phyloP scores from a whole-genome alignment of 208 protist species.

The Leishmania major region DNA sequence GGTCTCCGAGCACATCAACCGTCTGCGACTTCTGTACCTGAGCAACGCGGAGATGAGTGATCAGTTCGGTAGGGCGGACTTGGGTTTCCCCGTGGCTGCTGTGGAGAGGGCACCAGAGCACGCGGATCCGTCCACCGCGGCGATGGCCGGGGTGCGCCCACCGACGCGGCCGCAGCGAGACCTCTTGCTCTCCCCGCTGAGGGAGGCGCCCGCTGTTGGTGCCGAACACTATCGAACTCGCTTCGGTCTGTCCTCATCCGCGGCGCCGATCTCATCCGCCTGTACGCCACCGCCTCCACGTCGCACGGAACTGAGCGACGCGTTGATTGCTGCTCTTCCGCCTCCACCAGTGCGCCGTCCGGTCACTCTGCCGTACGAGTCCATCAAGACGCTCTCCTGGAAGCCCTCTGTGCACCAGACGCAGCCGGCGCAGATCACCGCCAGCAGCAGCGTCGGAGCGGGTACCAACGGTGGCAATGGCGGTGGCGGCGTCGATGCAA shows the following conservation, averaged over 20 bases:
- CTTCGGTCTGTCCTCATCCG: neutral
- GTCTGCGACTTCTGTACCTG: constrained; percentile 18
- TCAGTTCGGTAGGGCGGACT: neutral
- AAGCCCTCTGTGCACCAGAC: neutral
- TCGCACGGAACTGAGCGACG: constrained; percentile 9
- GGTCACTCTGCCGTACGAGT: neutral
- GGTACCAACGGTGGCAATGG: neutral
- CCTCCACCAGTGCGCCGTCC: constrained; percentile 11
- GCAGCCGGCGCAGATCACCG: neutral
- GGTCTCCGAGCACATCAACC: constrained; percentile 21
- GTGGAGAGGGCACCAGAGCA: neutral
- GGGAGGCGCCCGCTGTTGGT: neutral
- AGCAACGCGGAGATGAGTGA: neutral
- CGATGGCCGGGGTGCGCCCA: neutral
- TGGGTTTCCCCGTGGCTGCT: neutral
- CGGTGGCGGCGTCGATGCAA: constrained; percentile 17
- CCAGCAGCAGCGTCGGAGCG: neutral
- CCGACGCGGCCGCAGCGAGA: neutral
- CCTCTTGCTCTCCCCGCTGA: neutral
- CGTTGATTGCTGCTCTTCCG: constrained; percentile 22
- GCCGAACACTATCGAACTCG: neutral
- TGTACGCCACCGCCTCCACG: neutral
- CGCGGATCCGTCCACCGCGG: neutral
- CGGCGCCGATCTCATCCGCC: neutral
- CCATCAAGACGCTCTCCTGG: neutral